Evolutionary conservation across 1,284 basidiomycete species (phyloP), one percentile per base, ranked within the genome.

Genomic region (Moesziomyces antarcticus): DNA sequence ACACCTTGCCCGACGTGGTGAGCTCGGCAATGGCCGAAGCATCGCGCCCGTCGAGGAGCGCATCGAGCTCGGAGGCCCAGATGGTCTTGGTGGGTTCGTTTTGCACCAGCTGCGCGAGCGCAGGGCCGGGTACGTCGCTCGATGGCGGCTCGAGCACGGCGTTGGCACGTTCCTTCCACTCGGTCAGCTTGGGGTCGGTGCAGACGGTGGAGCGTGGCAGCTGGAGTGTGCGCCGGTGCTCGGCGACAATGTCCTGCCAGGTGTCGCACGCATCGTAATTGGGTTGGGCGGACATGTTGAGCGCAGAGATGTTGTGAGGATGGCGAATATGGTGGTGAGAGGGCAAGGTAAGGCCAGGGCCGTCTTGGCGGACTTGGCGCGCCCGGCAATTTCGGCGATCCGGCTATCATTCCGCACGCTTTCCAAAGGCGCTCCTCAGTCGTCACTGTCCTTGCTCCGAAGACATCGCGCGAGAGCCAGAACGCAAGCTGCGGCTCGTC

Each of bases 11-110:
- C 8, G 59, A 54, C 2, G 45, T 55, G 16, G 60, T 64, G 21
- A 60, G 50, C 48, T 56, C 42, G 25, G 59, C 54, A 20, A 72
- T 54, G 24, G 35, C 57, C 13, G 68, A 67, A 5, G 68, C 73
- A 52, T 66, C 69, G 45, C 46, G 35, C 7, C 48, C 62, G 21
- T 62, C 50, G 21, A 62, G 24, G n/a, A 42, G 18, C 1, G 42
- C 25, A 22, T 62, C 47, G 44, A 66, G 55, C 16, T 53, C 13
- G 8, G 69, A 62, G 5, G 24, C 49, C 57, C 62, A 65, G 47
- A 66, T 58, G 14, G 25, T 35, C 16, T 41, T 22, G 16, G 50
- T 57, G 8, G 62, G 42, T 3, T 52, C 21, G 16, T 56, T 46
- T 4, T 25, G 27, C n/a, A 72, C 42, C 2, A 72, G 30, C 44